Evolutionary conservation across 495 filamentous ascomycete species (phyloP), one percentile per base, ranked within the genome.

Genomic region (Chaetomium cochliodes): DNA sequence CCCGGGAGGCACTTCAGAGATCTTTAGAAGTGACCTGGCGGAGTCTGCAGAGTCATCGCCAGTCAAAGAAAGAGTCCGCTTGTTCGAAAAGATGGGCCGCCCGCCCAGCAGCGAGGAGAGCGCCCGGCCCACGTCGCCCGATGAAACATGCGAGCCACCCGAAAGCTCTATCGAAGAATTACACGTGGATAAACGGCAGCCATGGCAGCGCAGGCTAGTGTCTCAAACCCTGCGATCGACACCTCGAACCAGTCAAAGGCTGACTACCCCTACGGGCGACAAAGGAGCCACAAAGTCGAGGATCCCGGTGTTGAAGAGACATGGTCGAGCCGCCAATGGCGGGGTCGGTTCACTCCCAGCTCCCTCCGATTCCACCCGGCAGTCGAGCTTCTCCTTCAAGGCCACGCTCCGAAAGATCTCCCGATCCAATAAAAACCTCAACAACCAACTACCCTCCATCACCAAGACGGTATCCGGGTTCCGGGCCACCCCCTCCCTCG

Each of bases 31-130:
- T 37, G 13, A 37, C 8, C 1, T 37, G 9, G 33, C 33, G 1
- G 8, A 37, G 1, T 37, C n/a, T 51, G 7, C n/a, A 53, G n/a
- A 74, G 22, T 78, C 28, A 30, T 30, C 75, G 6, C 76, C 76
- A 0, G 71, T 77, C 12, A 77, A 70, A 63, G 60, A 65, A 12
- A 72, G 70, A 4, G 77, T 79, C 18, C 69, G 66, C 20, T 59
- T 74, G 44, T 79, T 79, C 23, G 76, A 79, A 63, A 58, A 53
- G 8, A 44, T 78, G 3, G 66, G 62, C 33, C 65, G 63, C 26
- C 11, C 66, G 52, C n/a, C 50, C 26, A 23, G 54, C 49, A 42
- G 26, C 54, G 25, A 33, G 8, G 33, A 41, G 2, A 33, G 8
- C 5, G 18, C 7, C 7, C 33, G 12, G 6, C 7, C 54, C 2